These are phyloP conservation scores for Cystobasidium ongulense DNA, from an alignment of 768 basidiomycete genomes.

Conservation along the genomic window DNA sequence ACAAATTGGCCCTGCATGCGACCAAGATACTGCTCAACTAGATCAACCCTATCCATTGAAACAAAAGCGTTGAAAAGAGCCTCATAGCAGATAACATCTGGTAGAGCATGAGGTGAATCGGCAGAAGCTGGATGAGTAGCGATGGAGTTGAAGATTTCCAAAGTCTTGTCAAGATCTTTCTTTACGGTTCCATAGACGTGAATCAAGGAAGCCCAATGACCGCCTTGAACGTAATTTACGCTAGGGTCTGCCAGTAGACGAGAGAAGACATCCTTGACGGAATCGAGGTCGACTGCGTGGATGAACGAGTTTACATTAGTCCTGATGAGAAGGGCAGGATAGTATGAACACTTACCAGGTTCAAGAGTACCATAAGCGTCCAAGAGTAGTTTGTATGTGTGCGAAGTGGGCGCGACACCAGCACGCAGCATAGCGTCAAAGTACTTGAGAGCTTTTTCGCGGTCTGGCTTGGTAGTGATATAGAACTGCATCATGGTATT, in stretches of 20 bases:
- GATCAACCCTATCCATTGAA: conserved; percentile 65
- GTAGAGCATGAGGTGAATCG: conserved; percentile 45
- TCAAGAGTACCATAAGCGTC: conserved; percentile 80
- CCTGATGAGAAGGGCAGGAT: background rate
- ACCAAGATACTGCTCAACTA: conserved; percentile 60
- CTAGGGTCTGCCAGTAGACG: conserved; percentile 51
- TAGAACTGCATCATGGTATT: conserved; percentile 99
- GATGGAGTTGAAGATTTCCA: conserved; percentile 69
- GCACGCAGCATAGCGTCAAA: conserved; percentile 59
- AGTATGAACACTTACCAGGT: conserved; percentile 43
- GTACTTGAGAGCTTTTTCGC: conserved; percentile 65
- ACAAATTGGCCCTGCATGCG: conserved; percentile 59
- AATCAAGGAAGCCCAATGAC: conserved; percentile 76
- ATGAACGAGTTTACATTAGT: background rate
- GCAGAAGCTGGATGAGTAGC: conserved; percentile 51
- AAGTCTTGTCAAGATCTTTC: conserved; percentile 68
- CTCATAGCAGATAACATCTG: conserved; percentile 82
- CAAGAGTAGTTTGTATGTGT: conserved; percentile 93
- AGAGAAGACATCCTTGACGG: conserved; percentile 65
- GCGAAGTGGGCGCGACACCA: conserved; percentile 65
- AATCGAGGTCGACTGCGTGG: conserved; percentile 56
- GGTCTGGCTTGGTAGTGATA: conserved; percentile 78
- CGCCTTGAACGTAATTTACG: conserved; percentile 52
- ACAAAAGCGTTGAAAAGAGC: conserved; percentile 79
- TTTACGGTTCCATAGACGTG: conserved; percentile 74